Evolutionary conservation across 2,329 filamentous ascomycete genomes (phyloP), one percentile per base, ranked within the genome.

Genomic region (Cadophora sp.): DNA sequence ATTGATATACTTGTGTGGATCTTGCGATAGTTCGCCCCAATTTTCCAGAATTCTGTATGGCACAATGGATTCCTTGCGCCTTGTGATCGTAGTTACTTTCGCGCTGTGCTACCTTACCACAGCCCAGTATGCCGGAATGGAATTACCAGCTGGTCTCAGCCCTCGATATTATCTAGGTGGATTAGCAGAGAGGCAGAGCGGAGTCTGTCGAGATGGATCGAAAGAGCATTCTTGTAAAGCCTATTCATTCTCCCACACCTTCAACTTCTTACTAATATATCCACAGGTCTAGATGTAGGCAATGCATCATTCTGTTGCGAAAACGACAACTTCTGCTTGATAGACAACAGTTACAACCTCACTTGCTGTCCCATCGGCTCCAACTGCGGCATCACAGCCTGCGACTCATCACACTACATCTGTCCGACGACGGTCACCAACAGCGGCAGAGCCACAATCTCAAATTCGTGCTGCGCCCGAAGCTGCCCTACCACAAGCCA

Each of bases 241-340:
- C 48, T 48, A 22, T 59, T 45, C 62, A 22, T 59, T 45, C 62
- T n/a, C 64, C 4, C 9, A 33, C 50, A 39, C 50, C 20, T 27
- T 14, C 16, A 3, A 56, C 7, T 33, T 18, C 18, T 36, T 55
- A 41, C 30, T 58, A 41, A 67, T 48, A 39, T n/a, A 50, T 13
- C 7, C 16, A 5, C 22, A 84, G 83, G 83, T 66, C 76, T 81
- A 59, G 83, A 84, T 58, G 73, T 83, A 43, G 77, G 78, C 36
- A 73, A 76, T 55, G 70, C 74, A 13, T 74, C 73, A 7, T 48
- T 47, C 53, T 85, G 83, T 77, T 85, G 83, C 72, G 66, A 73
- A 22, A 81, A 84, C 70, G 73, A 78, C 18, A 73, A 76, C 51
- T 85, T 84, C 74, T 85, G 83, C 76, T 83, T 82, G 71, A 66